Percentiles rank a stretch among this genome's conserved stretches.
Evolutionary conservation across 2,329 filamentous ascomycete genomes (phyloP).

Genomic region (Colletotrichum caudatum): DNA sequence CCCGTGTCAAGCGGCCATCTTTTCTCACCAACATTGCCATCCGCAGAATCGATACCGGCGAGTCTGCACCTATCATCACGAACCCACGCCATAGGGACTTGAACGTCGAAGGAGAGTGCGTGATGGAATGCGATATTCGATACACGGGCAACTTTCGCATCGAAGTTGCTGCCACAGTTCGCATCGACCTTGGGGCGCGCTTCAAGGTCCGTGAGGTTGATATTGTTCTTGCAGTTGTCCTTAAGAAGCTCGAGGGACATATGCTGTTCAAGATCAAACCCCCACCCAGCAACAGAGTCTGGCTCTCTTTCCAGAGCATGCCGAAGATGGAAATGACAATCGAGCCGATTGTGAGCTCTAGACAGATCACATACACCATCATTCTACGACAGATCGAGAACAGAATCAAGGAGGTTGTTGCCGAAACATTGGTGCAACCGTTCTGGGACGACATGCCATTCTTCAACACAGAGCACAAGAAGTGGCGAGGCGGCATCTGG

Average conservation of each 20-base stretch:
- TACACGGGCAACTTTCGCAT: slow-evolving; percentile 92
- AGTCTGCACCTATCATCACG: slow-evolving; percentile 87
- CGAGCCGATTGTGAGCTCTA: slow-evolving; percentile 93
- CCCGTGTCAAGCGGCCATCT: slow-evolving; percentile 89
- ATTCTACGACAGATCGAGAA: slow-evolving; percentile 95
- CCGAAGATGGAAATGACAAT: slow-evolving; percentile 95
- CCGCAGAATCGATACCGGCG: slow-evolving; percentile 85
- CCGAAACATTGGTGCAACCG: slow-evolving; percentile 89
- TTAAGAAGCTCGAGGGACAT: slow-evolving; percentile 89
- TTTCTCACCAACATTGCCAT: slow-evolving; percentile 90
- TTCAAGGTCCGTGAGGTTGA: slow-evolving; percentile 94
- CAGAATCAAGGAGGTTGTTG: slow-evolving; percentile 91
- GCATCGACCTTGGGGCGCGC: slow-evolving; percentile 87
- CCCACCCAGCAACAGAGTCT: slow-evolving; percentile 94
- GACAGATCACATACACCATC: slow-evolving; percentile 94
- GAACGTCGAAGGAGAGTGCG: slow-evolving; percentile 90
- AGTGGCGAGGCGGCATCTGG: slow-evolving; percentile 88
- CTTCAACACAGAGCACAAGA: slow-evolving; percentile 81
- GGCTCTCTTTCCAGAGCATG: slow-evolving; percentile 94
- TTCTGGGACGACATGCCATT: slow-evolving; percentile 98
- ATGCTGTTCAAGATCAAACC: slow-evolving; percentile 89
- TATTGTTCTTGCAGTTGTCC: slow-evolving; percentile 84
- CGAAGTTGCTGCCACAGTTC: slow-evolving; percentile 91
- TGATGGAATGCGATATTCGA: slow-evolving; percentile 86
- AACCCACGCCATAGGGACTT: slow-evolving; percentile 90